Base-by-base conservation (phyloP, 2,329 filamentous ascomycete species). In the Colletotrichum noveboracense region DNA sequence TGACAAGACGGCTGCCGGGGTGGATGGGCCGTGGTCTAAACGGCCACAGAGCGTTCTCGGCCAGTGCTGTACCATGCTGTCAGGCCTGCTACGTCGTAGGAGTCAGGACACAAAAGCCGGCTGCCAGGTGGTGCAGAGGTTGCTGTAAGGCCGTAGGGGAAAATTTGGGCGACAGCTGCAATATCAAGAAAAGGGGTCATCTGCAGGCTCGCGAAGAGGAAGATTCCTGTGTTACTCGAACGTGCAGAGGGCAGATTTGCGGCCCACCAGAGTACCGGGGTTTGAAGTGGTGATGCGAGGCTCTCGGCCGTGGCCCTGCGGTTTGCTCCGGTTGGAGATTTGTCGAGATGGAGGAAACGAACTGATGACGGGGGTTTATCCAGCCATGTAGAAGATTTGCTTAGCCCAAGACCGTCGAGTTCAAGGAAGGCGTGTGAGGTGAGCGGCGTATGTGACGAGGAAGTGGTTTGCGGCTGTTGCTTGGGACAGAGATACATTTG, bases 221-320 rank as follows among this genome's bases (percentile, higher is more conserved):
- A 68, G 28, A 48, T 48, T 68, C 52, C 36, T 28, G 66, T 75
- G 69, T 32, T 21, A 64, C 56, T 43, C 38, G 62, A 72, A 62
- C 64, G 56, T 73, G 73, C 62, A 70, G 60, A 70, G 56, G 55
- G 65, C 74, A 70, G 60, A 66, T 67, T 60, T 69, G 38, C 32
- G 64, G 56, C 38, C 73, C 73, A 72, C 69, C 36, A 16, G 58
- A 30, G 58, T 30, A n/a, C 70, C 56, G 24, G 56, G 56, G 70
- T 52, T 48, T 7, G 24, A 21, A 69, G 26, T 48, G 26, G 58
- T 38, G 56, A 32, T 36, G 56, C 30, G 58, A 64, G 24, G 28
- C 48, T 55, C 52, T 66, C 68, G 72, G 43, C 62, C 73, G 16
- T 34, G 73, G 26, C 48, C 16, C 18, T 56, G 55, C 21, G 7